Percentiles rank a stretch among this genome's conserved stretches.
These are phyloP conservation scores for Protostelium mycophagum DNA, from an alignment of 78 protist genomes.

Conservation along the genomic window DNA sequence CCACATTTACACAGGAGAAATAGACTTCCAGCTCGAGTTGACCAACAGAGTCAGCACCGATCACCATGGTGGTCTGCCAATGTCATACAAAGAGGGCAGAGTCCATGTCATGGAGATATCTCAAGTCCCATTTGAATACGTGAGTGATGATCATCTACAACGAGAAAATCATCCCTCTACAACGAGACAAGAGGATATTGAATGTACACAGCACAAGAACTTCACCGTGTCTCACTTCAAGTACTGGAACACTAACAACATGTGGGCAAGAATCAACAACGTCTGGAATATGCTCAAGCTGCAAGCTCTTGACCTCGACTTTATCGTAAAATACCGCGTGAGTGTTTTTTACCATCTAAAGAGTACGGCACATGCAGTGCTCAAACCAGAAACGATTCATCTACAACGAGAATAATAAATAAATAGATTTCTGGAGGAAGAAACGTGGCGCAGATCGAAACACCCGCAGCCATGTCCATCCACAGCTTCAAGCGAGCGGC, in stretches of 20 bases:
- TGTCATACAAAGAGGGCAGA: conserved; percentile 49
- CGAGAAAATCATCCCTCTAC: neutral
- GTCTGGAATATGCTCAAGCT: conserved; percentile 14
- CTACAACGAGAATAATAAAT: neutral
- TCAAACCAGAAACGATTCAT: neutral
- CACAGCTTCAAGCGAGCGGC: conserved; percentile 71
- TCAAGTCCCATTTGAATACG: conserved; percentile 81
- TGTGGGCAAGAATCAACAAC: conserved; percentile 87
- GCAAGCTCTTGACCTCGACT: conserved; percentile 13
- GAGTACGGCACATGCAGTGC: neutral
- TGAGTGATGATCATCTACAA: neutral
- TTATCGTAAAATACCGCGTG: neutral
- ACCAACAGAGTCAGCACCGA: conserved; percentile 90
- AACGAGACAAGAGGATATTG: no score
- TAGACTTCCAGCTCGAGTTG: conserved; percentile 87
- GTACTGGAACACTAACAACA: conserved; percentile 96
- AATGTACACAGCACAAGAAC: conserved; percentile 81
- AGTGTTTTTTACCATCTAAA: no score
- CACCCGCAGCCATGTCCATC: conserved; percentile 95
- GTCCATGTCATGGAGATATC: conserved; percentile 84
- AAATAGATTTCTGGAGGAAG: neutral
- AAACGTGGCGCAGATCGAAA: conserved; percentile 93
- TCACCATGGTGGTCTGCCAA: conserved; percentile 94
- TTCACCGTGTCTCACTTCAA: conserved; percentile 73
- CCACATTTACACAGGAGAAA: conserved; percentile 27